These are phyloP conservation scores for Leccinum pachyderme DNA, from an alignment of 1,284 basidiomycete genomes.

Conservation along the genomic window DNA sequence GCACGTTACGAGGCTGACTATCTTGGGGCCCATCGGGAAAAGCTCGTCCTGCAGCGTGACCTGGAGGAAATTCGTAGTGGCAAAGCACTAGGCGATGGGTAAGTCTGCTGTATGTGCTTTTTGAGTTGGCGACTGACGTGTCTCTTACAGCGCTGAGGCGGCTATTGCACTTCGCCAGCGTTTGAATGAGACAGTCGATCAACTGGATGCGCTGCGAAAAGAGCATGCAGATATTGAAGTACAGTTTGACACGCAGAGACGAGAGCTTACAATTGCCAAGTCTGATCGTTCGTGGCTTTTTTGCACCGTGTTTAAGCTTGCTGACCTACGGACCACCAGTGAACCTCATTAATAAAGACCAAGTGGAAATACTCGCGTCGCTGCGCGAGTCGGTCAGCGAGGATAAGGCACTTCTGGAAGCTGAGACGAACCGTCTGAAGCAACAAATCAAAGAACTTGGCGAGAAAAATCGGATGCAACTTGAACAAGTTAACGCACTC, in stretches of 20 bases:
- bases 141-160: constrained; percentile 66
- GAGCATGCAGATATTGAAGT: constrained; percentile 73
- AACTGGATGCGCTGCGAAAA: constrained; percentile 72
- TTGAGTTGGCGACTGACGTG: constrained; percentile 9
- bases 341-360: constrained; percentile 81
- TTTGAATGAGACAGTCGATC: constrained; percentile 84
- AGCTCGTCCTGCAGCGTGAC: constrained; percentile 76
- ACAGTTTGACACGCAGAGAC: constrained; percentile 60
- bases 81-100: constrained; percentile 82
- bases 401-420: constrained; percentile 78
- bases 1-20: constrained; percentile 88
- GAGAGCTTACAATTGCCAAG: constrained; percentile 80
- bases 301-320: not conserved
- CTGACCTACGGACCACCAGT: constrained; percentile 43
- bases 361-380: constrained; percentile 77
- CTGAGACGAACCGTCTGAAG: constrained; percentile 62
- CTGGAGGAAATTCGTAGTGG: constrained; percentile 89
- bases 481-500: constrained; percentile 85
- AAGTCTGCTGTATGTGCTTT: constrained; percentile 24
- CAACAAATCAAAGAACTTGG: constrained; percentile 69
- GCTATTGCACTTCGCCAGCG: constrained; percentile 85
- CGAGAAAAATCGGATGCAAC: constrained; percentile 88
- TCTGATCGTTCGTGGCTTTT: constrained; percentile 69
- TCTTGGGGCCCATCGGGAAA: constrained; percentile 79
- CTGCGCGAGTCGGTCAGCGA: constrained; percentile 87